A percentile compares a stretch with the other conserved stretches of the same genome.
Conservation (phyloP, 495 filamentous ascomycete genomes). For the Penicillium canariense region DNA sequence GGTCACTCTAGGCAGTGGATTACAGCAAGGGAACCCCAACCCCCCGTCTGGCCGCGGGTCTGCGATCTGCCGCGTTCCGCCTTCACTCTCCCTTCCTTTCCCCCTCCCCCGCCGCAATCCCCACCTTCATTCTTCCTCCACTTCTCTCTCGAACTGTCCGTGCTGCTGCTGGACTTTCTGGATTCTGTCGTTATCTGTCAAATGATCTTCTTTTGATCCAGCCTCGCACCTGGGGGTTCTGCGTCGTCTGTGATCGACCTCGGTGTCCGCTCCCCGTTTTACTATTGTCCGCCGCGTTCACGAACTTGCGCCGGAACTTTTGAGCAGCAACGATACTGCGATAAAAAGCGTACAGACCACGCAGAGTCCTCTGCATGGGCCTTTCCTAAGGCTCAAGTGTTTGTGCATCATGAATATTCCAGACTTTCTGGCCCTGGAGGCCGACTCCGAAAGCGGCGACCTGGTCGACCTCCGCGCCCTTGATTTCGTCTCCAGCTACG, state of each 20-base stretch:
- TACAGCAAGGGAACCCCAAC: not conserved
- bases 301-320: conserved; percentile 11
- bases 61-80: conserved; percentile 28
- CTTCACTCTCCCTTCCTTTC: conserved; percentile 14
- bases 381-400: not conserved
- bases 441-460: conserved; percentile 27
- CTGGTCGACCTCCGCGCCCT: conserved; percentile 64
- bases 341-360: not conserved
- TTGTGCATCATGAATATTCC: conserved; percentile 31
- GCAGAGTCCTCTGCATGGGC: not conserved
- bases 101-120: conserved; percentile 21
- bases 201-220: not conserved
- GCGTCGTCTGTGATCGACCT: conserved; percentile 16
- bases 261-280: conserved; percentile 20
- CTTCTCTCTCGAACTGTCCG: not conserved
- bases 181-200: not conserved
- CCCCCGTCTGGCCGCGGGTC: conserved; percentile 14
- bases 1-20: conserved; percentile 8
- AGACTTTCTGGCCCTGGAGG: conserved; percentile 37
- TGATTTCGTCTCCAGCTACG: conserved; percentile 65
- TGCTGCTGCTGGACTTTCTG: not conserved
- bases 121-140: conserved; percentile 7
- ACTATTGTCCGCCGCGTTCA: conserved; percentile 14
- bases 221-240: conserved; percentile 25
- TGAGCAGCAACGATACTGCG: not conserved